Evolutionary conservation across 2,329 filamentous ascomycete genomes (phyloP), one percentile per base, ranked within the genome.

Genomic region (Aspergillus pseudoterreus): DNA sequence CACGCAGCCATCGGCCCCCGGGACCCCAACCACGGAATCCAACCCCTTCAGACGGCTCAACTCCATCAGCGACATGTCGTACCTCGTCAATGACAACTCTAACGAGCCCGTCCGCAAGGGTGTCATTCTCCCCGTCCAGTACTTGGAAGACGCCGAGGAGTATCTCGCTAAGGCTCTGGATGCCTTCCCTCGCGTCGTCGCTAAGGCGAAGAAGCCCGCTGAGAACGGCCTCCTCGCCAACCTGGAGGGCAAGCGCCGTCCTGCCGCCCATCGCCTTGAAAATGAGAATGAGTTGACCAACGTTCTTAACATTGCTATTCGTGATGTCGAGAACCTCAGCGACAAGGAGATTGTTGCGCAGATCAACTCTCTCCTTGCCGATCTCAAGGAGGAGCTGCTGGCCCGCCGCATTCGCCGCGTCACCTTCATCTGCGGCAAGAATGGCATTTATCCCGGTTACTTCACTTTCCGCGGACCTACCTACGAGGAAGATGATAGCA

Each of bases 31-130:
- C 21, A 70, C 73, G 6, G 79, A 79, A 55, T 82, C 78, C 59
- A 81, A 82, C 60, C 77, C 79, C 57, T 88, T 92, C 72, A 89
- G 90, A 76, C 85, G 92, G 62, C 87, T 97, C 65, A 85, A 88
- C 76, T 97, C 94, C 49, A 94, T 99, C 72, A 96, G 91, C 71
- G 94, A 99, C 68, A 90, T 99, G 87, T 90, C 90, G 14, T 96
- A 95, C 71, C 77, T 96, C 55, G 80, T 84, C 54, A 83, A 83
- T 58, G 86, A 87, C 68, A 82, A 83, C 48, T 60, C 59, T 17
- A 79, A 84, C 38, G 92, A 96, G 73, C 88, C 89, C 32, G 84
- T 82, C 27, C 84, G 94, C 64, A 95, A 94, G 78, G 94, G 94
- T 82, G 90, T 95, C 50, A 94, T 99, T 57, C 85, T 96, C 43